A percentile compares a stretch with the other conserved stretches of the same genome.
phyloP scores from a whole-genome alignment of 495 filamentous ascomycete genomes.

The Bacidia rubella region DNA sequence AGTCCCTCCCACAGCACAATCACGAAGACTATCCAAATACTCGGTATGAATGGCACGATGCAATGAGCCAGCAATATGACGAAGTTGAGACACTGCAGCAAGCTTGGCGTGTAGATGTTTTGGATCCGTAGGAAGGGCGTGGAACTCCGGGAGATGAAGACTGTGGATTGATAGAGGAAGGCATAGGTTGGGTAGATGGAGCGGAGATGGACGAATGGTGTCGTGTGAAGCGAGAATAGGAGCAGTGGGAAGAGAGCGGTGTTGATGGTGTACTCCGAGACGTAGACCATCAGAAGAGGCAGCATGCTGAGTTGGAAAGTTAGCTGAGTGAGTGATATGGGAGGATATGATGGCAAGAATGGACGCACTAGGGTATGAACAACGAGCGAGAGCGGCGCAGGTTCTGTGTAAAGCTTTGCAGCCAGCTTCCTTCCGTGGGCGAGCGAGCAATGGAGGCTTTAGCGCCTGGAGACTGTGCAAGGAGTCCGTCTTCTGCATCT shows the following conservation, averaged over 20 bases:
- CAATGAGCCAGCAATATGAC: constrained; percentile 59
- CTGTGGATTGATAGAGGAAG: constrained; percentile 75
- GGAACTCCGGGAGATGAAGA: constrained; percentile 86
- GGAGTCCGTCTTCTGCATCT: not conserved
- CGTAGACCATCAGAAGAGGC: constrained; percentile 79
- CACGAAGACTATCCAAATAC: constrained; percentile 65
- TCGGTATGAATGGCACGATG: constrained; percentile 65
- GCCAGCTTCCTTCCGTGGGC: constrained; percentile 4
- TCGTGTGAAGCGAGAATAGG: constrained; percentile 59
- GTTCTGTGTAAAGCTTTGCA: constrained; percentile 33
- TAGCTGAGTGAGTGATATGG: constrained; percentile 1
- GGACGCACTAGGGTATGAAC: constrained; percentile 53
- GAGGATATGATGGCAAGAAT: not conserved
- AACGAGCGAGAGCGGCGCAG: constrained; percentile 38
- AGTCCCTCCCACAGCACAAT: constrained; percentile 94
- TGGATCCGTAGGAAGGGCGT: constrained; percentile 74
- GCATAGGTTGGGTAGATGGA: constrained; percentile 27
- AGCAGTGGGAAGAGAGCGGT: constrained; percentile 82
- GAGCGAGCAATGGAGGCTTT: not conserved
- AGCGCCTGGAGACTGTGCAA: not conserved
- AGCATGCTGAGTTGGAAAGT: constrained; percentile 51
- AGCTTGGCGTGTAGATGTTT: constrained; percentile 63
- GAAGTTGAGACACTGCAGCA: constrained; percentile 77
- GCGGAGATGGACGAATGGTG: constrained; percentile 78
- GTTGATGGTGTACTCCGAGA: constrained; percentile 94